phyloP scores from a whole-genome alignment of 208 protist species.

The Trypanosoma brucei region DNA sequence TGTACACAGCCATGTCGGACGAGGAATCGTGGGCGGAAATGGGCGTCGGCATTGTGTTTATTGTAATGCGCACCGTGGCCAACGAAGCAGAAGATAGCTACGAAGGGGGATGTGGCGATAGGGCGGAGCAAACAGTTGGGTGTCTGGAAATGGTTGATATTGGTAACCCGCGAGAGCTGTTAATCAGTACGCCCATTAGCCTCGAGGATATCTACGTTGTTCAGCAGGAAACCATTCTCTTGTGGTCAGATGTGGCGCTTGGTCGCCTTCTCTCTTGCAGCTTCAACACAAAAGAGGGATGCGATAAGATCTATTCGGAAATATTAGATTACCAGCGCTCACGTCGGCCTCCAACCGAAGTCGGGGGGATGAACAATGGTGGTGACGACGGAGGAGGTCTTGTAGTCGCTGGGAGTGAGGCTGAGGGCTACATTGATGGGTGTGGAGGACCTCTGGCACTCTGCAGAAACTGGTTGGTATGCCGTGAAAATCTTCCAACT shows the following conservation, averaged over 20 bases:
- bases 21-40: constrained; percentile 61
- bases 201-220: constrained; percentile 63
- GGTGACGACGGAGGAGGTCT: constrained; percentile 5
- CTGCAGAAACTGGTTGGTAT: constrained; percentile 42
- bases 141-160: constrained; percentile 49
- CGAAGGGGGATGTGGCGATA: constrained; percentile 4
- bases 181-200: constrained; percentile 57
- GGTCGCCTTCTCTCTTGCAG: constrained; percentile 64
- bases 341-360: constrained; percentile 4
- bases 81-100: constrained; percentile 6
- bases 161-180: constrained; percentile 48
- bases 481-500: constrained; percentile 44
- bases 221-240: constrained; percentile 62
- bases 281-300: constrained; percentile 67
- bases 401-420: constrained; percentile 23
- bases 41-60: constrained; percentile 52
- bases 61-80: constrained; percentile 16
- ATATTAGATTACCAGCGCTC: constrained; percentile 47
- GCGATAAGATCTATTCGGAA: constrained; percentile 34
- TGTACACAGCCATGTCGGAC: constrained; percentile 51
- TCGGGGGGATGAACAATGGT: constrained; percentile 6
- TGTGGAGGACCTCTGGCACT: constrained; percentile 9
- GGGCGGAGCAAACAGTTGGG: constrained; percentile 20
- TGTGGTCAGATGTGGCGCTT: constrained; percentile 65
- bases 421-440: neutral